Conservation (phyloP, 2,329 filamentous ascomycete genomes). For the Camillea tinctor region DNA sequence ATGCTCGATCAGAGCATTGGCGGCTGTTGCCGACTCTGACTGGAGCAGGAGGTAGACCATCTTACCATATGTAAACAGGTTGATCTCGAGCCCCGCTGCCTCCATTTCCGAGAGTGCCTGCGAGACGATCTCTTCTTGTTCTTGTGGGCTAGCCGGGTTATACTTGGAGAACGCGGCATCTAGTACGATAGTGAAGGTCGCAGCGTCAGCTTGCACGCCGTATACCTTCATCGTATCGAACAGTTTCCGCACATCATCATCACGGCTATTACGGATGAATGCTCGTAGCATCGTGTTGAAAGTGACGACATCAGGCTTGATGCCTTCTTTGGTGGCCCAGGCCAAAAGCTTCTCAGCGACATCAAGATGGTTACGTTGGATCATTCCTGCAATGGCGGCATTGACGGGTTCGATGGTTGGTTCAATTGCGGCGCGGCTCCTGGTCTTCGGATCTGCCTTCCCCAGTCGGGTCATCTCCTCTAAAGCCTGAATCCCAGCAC, state of each 20-base stretch:
- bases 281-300: constrained; percentile 70
- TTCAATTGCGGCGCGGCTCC: constrained; percentile 44
- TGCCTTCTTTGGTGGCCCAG: constrained; percentile 57
- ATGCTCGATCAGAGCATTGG: constrained; percentile 60
- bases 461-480: constrained; percentile 65
- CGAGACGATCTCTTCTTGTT: constrained; percentile 54
- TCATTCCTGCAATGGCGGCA: constrained; percentile 63
- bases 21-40: constrained; percentile 45
- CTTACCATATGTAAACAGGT: constrained; percentile 64
- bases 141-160: constrained; percentile 33
- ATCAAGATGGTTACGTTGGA: constrained; percentile 46
- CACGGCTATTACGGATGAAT: constrained; percentile 47
- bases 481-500: constrained; percentile 61
- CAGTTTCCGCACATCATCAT: constrained; percentile 49
- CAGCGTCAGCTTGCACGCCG: constrained; percentile 58
- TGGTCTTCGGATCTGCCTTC: constrained; percentile 40
- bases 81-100: constrained; percentile 54
- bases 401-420: constrained; percentile 68
- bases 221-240: constrained; percentile 58
- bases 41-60: constrained; percentile 65
- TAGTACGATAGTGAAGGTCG: constrained; percentile 72
- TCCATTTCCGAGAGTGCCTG: constrained; percentile 58
- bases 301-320: constrained; percentile 56
- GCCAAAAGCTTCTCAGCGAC: constrained; percentile 54
- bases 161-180: constrained; percentile 53